These are phyloP conservation scores for Coemansia sp. DNA, from an alignment of 192 early-diverging fungal species.

Conservation along the genomic window DNA sequence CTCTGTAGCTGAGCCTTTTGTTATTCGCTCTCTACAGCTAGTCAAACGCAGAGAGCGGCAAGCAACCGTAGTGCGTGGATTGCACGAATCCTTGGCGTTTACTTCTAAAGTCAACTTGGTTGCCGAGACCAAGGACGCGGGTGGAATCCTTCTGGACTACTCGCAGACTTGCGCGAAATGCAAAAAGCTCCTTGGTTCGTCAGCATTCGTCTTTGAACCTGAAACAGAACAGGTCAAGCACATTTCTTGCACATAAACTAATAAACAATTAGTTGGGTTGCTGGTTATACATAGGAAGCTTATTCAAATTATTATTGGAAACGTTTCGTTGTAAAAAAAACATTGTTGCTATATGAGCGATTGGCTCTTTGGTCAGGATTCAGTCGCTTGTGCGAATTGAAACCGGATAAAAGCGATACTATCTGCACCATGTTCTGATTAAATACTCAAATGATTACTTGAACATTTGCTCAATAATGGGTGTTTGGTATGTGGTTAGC, in stretches of 20 bases:
- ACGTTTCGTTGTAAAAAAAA: too few relatives aligned
- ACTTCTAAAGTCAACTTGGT: constrained; percentile 2
- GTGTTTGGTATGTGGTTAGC: too few relatives aligned
- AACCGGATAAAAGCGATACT: too few relatives aligned
- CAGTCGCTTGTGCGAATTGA: too few relatives aligned
- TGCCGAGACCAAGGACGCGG: background rate
- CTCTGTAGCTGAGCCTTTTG: constrained; percentile 29
- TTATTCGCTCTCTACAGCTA: constrained; percentile 14
- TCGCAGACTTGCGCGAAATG: constrained; percentile 48
- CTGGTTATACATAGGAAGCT: too few relatives aligned
- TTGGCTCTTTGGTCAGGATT: too few relatives aligned
- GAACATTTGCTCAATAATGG: too few relatives aligned
- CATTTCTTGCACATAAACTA: constrained; percentile 25
- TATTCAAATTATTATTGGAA: background rate
- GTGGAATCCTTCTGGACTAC: constrained; percentile 29
- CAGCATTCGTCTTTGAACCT: constrained; percentile 38
- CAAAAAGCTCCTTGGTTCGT: constrained; percentile 48
- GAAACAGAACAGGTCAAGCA: constrained; percentile 28
- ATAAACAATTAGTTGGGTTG: background rate
- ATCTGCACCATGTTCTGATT: too few relatives aligned
- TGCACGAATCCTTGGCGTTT: constrained; percentile 14
- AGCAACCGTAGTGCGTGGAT: constrained; percentile 7
- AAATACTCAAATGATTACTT: too few relatives aligned
- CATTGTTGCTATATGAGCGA: too few relatives aligned
- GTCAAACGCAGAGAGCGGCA: constrained; percentile 9